Evolutionary conservation across 257 asterid species (phyloP).

Genomic region (Jasminum sambac): DNA sequence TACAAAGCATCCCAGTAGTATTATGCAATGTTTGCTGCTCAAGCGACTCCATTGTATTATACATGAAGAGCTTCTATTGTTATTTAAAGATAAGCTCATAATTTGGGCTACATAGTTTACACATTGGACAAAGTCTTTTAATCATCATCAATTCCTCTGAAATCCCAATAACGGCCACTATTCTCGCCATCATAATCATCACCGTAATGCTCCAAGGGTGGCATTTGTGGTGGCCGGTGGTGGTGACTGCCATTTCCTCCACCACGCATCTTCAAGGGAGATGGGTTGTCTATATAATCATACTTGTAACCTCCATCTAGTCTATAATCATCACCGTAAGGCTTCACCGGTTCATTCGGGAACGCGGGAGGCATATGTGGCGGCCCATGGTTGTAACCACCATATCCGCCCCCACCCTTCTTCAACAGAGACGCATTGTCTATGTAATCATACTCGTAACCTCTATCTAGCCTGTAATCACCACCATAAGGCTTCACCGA

Average conservation of each 20-base stretch:
- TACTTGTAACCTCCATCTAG: not conserved
- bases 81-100: not conserved
- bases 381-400: too few species aligned
- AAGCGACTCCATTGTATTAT: not conserved
- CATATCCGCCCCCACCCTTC: too few species aligned
- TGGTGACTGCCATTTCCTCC: not conserved
- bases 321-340: too few species aligned
- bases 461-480: not conserved
- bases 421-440: not conserved
- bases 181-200: not conserved
- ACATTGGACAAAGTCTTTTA: too few species aligned
- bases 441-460: not conserved
- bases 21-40: not conserved
- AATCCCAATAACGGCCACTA: not conserved
- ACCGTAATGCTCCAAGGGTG: not conserved
- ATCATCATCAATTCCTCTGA: constrained; percentile 1
- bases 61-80: not conserved
- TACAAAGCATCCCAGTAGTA: not conserved
- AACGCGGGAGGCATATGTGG: too few species aligned
- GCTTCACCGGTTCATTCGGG: too few species aligned
- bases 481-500: too few species aligned
- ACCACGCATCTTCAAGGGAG: not conserved
- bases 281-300: not conserved
- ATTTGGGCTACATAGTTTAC: not conserved
- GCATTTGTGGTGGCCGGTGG: not conserved